Base-by-base conservation (phyloP, 2,329 filamentous ascomycete species). In the Herpotrichia juniperi region DNA sequence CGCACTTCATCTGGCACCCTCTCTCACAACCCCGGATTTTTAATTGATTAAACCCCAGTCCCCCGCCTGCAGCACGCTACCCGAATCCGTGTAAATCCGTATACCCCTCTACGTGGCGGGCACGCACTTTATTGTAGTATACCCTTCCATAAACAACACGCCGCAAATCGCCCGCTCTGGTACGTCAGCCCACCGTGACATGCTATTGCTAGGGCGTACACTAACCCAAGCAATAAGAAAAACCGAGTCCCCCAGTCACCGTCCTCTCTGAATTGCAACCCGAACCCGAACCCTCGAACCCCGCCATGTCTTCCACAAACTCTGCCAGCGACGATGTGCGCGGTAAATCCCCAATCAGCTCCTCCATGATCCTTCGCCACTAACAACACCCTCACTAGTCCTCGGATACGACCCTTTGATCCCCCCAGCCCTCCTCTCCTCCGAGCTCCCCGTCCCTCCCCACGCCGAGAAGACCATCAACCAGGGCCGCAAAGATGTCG, bases 341-440 rank as follows among this genome's bases (percentile, higher is more conserved):
- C 71, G 78, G 80, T 82, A 76, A 48, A 53, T 57, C 48, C 42
- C 39, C 37, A 17, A 16, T 17, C 44, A 19, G 8, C 48, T 37
- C 30, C 17, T 12, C 31, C 12, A 11, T 9, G 42, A 19, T 32
- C 50, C 40, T 26, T 34, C 26, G 22, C 17, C 58, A 32, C 61
- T 70, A 40, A 64, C 46, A 37, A 22, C 24, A 42, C 24, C 22
- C 22, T 14, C 19, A 31, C 16, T 61, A 97, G 93, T 97, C 76
- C 81, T 96, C 72, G 92, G 92, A 63, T 93, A 97, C 82, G 93
- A 97, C 77, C 91, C 93, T 69, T 81, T 97, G 71, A 94, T 96
- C 73, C 88, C 91, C 42, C 93, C 93, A 37, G 88, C 90, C 63
- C 85, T 96, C 63, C 88, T 97, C 68, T 86, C 91, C 73, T 86